Evolutionary conservation across 192 early-diverging fungal genomes (phyloP), one percentile per base, ranked within the genome.

Genomic region (Geosiphon pyriformis): DNA sequence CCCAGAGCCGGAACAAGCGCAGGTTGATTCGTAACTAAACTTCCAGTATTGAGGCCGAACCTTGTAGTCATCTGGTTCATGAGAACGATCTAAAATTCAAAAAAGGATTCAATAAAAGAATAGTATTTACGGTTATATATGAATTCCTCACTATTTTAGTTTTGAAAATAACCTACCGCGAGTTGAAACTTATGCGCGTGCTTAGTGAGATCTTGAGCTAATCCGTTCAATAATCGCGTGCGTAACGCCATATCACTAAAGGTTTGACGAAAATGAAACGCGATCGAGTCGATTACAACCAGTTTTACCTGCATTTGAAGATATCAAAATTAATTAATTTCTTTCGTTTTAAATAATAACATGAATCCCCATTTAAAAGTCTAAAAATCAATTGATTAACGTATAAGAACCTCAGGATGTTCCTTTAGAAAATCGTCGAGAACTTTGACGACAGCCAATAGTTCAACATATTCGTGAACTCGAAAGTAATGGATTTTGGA

Each of bases 21-120:
- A 17, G 65, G 30, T n/a, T 55, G 17, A 52, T 56, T 35, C 29
- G n/a, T 63, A 2, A 32, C 11, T 12, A n/a, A n/a, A 10, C 25
- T 27, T 12, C 7, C 29, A 20, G 34, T 29, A 8, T 37, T 29
- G 12, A 22, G 18, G 22, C 17, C 34, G 31, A 67, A 56, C 56
- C 56, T 67, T 18, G 65, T 67, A 22, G 65, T 67, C 53, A 67
- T 56, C 31, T 67, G 65, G 47, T 67, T 67, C n/a, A 67, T n/a
- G 15, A 67, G 2, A 37, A 67, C 65, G 30, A 67, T 25, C 65
- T 67, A 26, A 32, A 65, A 3, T 18, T 20, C 8, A 31, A 4
- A 22, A 22, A 26, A 33, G 11, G 20, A 10, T 2, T 53, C 15
- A 15, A 25, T 10, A 53, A 23, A 29, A 46, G 15, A n/a, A 18